Base-by-base conservation (phyloP, 2,329 filamentous ascomycete species). In the Lasiodiplodia citricola region DNA sequence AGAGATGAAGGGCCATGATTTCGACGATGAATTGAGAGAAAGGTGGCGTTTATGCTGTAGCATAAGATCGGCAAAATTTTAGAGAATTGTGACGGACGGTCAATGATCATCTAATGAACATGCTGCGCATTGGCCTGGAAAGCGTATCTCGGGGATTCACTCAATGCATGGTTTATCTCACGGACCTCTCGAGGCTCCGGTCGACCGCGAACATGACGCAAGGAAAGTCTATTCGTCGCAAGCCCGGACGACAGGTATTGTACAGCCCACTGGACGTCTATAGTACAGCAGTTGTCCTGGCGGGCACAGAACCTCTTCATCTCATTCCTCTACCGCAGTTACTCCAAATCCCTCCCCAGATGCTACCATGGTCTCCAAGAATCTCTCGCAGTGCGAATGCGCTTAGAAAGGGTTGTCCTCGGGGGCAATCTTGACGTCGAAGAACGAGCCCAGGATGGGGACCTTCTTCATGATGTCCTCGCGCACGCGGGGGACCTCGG, bases 401-500 rank as follows among this genome's bases (percentile, higher is more conserved):
- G 62, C 71, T 73, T 80, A 86, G 77, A 86, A 86, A n/a, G 84
- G 84, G 80, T 90, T 90, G 80, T 90, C 88, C 83, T 90, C 87
- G 23, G 88, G 86, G 70, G 88, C 80, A 72, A 90, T 81, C 78
- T 87, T 84, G 71, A 83, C 80, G 74, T 85, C 80, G 77, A 85
- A 90, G 80, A 87, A 88, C 67, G 79, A 77, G 71, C 86, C 85
- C 63, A 90, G 80, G 72, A 89, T 77, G 7, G 88, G 88, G 31
- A 90, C 74, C 80, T 88, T 86, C 79, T 85, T 83, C 77, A 89
- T 82, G 72, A 90, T 87, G 76, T 90, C 88, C 74, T 86, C 83
- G 76, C 87, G 83, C 56, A 91, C 87, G 75, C 84, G 85, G 70
- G 88, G 88, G 31, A 90, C 83, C 74, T 89, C 88, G 74, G 87